Evolutionary conservation across 352 stramenopile species (phyloP).

Genomic region (Lagenidium sp.): DNA sequence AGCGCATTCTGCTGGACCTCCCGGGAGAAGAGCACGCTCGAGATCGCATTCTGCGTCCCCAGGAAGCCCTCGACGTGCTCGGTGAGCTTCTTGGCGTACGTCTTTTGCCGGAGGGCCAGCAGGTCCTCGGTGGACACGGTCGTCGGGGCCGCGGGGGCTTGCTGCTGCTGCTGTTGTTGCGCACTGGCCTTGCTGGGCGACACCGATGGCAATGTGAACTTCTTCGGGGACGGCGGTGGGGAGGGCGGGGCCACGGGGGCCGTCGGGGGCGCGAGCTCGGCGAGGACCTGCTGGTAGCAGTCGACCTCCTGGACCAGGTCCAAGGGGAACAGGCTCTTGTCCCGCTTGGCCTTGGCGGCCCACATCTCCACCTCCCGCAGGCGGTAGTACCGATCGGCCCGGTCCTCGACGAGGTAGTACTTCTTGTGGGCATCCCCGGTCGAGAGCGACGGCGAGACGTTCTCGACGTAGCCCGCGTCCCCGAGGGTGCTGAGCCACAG

Average conservation of each 20-base stretch:
- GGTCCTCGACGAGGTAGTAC: conserved; percentile 34
- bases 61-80: conserved; percentile 45
- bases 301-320: conserved; percentile 61
- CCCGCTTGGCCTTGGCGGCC: conserved; percentile 17
- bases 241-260: background rate
- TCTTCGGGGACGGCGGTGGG: conserved; percentile 7
- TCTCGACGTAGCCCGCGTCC: conserved; percentile 53
- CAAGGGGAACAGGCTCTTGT: conserved; percentile 45
- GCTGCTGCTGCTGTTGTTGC: too few relatives aligned
- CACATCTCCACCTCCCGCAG: conserved; percentile 47
- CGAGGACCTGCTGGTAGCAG: conserved; percentile 20
- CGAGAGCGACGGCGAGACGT: conserved; percentile 20
- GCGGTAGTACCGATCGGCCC: conserved; percentile 35
- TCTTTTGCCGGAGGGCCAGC: conserved; percentile 3
- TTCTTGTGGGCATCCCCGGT: conserved; percentile 17
- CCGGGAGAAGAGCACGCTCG: conserved; percentile 32
- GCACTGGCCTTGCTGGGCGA: conserved; percentile 1
- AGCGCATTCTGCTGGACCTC: conserved; percentile 20
- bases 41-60: conserved; percentile 35
- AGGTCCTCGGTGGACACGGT: background rate
- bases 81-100: conserved; percentile 52
- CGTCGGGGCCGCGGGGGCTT: background rate
- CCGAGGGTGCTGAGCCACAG: conserved; percentile 51
- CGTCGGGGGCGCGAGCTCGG: conserved; percentile 1
- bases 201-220: background rate